Conservation (phyloP, 345 rosid species). For the Cardamine chenopodiifolia region DNA sequence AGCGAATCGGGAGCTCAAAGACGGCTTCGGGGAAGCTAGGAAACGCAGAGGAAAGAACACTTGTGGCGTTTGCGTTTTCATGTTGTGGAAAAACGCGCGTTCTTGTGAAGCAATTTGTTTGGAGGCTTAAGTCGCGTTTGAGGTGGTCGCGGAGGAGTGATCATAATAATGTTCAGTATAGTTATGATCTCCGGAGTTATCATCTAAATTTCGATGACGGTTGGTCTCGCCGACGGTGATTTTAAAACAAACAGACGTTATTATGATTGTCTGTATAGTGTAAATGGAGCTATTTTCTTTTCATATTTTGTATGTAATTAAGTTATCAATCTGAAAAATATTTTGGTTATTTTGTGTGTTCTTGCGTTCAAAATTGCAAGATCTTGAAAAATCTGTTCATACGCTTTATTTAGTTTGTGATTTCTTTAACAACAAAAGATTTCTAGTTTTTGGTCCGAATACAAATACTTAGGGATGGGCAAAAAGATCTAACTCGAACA, state of each 20-base stretch:
- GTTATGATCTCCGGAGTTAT: constrained; percentile 50
- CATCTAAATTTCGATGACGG: constrained; percentile 53
- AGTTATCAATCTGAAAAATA: background rate
- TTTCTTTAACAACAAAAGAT: background rate
- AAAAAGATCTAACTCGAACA: no score
- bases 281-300: background rate
- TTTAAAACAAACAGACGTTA: background rate
- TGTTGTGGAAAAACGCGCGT: constrained; percentile 36
- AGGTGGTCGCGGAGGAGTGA: constrained; percentile 30
- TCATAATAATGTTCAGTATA: constrained; percentile 41
- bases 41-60: constrained; percentile 37
- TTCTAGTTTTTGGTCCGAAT: background rate
- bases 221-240: constrained; percentile 37
- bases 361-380: constrained; percentile 4
- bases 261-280: background rate
- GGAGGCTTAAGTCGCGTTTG: constrained; percentile 50
- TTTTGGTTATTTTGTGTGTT: background rate
- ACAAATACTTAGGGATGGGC: background rate
- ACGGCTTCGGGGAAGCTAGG: constrained; percentile 24
- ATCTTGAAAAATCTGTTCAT: background rate
- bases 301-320: constrained; percentile 23
- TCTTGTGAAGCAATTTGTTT: constrained; percentile 40
- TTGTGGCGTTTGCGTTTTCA: constrained; percentile 39
- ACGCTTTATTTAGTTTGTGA: background rate
- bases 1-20: constrained; percentile 36